A percentile compares a stretch with the other conserved stretches of the same genome.
phyloP scores from a whole-genome alignment of 345 rosid genomes.

The Rubroshorea leprosula region DNA sequence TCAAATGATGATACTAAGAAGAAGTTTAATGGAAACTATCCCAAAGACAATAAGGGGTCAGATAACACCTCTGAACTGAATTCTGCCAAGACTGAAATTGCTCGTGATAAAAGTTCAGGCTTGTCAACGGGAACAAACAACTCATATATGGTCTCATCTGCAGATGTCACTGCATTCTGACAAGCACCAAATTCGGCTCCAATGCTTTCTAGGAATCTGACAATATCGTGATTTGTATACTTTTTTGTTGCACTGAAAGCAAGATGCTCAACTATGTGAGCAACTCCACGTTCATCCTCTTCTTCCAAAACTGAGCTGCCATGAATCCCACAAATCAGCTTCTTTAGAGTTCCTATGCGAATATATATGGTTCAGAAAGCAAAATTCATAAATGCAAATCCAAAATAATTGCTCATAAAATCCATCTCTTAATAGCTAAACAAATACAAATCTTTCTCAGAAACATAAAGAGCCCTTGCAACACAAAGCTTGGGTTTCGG shows the following conservation, averaged over 20 bases:
- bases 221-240: slow-evolving; percentile 83
- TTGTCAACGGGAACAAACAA: slow-evolving; percentile 88
- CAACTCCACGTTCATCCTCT: slow-evolving; percentile 92
- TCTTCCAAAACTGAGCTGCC: slow-evolving; percentile 99
- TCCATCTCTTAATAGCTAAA: too few species aligned
- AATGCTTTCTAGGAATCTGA: slow-evolving; percentile 81
- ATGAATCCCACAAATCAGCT: slow-evolving; percentile 34
- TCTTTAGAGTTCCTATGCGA: not conserved
- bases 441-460: too few species aligned
- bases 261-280: slow-evolving; percentile 92
- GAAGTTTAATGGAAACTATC: not conserved
- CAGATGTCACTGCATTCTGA: slow-evolving; percentile 87
- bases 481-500: too few species aligned
- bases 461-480: too few species aligned
- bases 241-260: slow-evolving; percentile 85
- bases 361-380: not conserved
- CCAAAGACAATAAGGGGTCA: not conserved
- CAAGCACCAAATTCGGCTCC: slow-evolving; percentile 97
- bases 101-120: slow-evolving; percentile 31
- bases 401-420: too few species aligned
- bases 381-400: not conserved
- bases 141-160: slow-evolving; percentile 91
- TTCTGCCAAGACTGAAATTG: slow-evolving; percentile 76
- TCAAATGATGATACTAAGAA: slow-evolving; percentile 5
- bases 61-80: slow-evolving; percentile 73